Evolutionary conservation across 2,329 filamentous ascomycete genomes (phyloP).

Genomic region (Calonectria leucothoes): DNA sequence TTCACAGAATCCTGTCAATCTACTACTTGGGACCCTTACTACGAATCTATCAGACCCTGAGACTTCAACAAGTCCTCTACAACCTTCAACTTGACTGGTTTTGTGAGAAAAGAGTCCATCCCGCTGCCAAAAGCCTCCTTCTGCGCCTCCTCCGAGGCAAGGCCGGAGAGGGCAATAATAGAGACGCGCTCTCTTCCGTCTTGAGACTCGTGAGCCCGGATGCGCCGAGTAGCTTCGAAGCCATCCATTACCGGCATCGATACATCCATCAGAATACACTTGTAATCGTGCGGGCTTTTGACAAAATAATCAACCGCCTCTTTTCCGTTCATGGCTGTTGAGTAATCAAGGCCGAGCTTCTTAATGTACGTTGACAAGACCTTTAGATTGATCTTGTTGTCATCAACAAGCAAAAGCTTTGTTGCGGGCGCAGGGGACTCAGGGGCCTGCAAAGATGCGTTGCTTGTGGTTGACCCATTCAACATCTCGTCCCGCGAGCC

Average conservation of each 20-base stretch:
- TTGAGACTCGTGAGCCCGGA: conserved; percentile 60
- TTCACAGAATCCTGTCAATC: too few species aligned
- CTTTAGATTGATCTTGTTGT: conserved; percentile 54
- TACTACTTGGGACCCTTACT: too few species aligned
- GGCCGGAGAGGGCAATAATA: conserved; percentile 65
- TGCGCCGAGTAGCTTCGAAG: conserved; percentile 60
- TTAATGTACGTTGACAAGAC: conserved; percentile 50
- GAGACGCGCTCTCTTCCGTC: conserved; percentile 52
- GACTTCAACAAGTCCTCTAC: conserved; percentile 38
- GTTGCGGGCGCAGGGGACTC: not conserved
- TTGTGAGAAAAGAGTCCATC: conserved; percentile 66
- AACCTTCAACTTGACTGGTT: conserved; percentile 60
- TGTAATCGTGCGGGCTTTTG: conserved; percentile 34
- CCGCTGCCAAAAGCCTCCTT: conserved; percentile 65
- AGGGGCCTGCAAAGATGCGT: not conserved
- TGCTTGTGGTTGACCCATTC: not conserved
- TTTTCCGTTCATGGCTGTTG: conserved; percentile 48
- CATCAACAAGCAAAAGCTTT: conserved; percentile 52
- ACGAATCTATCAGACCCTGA: not conserved
- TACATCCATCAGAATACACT: conserved; percentile 59
- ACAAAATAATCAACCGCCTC: conserved; percentile 47
- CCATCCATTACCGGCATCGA: conserved; percentile 70
- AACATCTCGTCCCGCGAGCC: too few species aligned
- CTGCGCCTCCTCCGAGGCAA: conserved; percentile 61
- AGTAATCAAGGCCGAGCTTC: conserved; percentile 45